Conservation (phyloP, 306 rosid species). For the Quercus wislizeni region DNA sequence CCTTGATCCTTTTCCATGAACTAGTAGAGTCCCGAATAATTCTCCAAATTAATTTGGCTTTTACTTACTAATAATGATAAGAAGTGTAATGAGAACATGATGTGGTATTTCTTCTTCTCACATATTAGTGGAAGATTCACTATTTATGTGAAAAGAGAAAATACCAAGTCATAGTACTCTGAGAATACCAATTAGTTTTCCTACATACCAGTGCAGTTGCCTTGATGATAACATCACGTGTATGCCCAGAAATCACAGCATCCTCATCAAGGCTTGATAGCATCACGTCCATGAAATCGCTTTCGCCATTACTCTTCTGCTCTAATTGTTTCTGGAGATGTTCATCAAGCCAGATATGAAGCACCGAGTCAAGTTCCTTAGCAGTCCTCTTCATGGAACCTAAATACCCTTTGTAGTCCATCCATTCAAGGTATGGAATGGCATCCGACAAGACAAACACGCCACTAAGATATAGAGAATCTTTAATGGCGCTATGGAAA, state of each 20-base stretch:
- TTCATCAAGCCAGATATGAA: constrained; percentile 47
- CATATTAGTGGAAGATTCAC: no score
- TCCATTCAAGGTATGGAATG: constrained; percentile 32
- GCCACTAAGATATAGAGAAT: constrained; percentile 44
- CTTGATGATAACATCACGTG: constrained; percentile 50
- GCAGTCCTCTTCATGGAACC: constrained; percentile 48
- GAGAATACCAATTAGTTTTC: no score
- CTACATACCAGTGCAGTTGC: constrained; percentile 52
- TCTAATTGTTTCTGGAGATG: constrained; percentile 16
- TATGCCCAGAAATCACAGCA: constrained; percentile 32
- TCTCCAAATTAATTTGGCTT: no score
- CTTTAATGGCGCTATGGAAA: constrained; percentile 33
- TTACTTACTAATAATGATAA: no score
- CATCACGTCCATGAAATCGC: constrained; percentile 52
- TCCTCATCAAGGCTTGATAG: constrained; percentile 29
- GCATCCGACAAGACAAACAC: constrained; percentile 58
- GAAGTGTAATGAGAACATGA: no score
- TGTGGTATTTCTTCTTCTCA: no score
- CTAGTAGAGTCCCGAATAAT: no score
- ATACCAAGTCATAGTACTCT: no score
- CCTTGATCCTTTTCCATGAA: no score
- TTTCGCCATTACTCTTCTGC: background rate
- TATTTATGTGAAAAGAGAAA: no score
- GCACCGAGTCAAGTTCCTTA: constrained; percentile 35
- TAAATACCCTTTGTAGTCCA: constrained; percentile 49